phyloP scores from a whole-genome alignment of 208 protist genomes.

The Wallacemonas collosoma region DNA sequence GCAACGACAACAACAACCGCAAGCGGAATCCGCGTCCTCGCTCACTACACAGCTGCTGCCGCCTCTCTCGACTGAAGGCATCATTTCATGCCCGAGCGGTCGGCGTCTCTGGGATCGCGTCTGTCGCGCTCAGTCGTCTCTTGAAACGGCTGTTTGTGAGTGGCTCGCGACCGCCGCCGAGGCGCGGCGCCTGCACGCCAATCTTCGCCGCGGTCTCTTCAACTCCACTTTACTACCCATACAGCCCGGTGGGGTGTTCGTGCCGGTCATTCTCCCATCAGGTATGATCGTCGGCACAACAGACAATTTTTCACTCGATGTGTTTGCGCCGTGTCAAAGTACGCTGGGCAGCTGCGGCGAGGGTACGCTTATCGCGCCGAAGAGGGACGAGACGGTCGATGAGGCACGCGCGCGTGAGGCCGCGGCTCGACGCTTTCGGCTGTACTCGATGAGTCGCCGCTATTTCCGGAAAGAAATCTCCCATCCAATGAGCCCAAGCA shows the following conservation, averaged over 20 bases:
- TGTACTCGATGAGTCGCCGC: background rate
- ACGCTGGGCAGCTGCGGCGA: conserved; percentile 5
- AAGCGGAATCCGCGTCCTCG: background rate
- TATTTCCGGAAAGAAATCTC: background rate
- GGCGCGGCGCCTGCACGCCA: conserved; percentile 18
- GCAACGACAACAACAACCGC: too few species aligned
- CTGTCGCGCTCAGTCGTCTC: background rate
- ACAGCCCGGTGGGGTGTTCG: background rate
- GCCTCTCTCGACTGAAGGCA: background rate
- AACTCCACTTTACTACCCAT: conserved; percentile 20
- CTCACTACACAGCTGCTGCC: background rate
- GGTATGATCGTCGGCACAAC: background rate
- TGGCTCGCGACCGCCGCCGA: conserved; percentile 21
- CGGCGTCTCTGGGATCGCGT: background rate
- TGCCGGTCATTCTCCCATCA: conserved; percentile 2
- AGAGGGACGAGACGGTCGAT: background rate
- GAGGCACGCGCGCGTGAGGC: background rate
- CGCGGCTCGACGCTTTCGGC: background rate
- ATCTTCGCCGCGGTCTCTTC: conserved; percentile 28
- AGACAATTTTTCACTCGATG: background rate
- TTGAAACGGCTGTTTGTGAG: conserved; percentile 6
- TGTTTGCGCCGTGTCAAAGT: background rate
- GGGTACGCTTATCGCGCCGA: background rate
- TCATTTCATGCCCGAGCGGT: background rate
- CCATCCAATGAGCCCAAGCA: background rate